Conservation (phyloP, 176 grass and related monocot genomes). For the Hyparrhenia diplandra region DNA sequence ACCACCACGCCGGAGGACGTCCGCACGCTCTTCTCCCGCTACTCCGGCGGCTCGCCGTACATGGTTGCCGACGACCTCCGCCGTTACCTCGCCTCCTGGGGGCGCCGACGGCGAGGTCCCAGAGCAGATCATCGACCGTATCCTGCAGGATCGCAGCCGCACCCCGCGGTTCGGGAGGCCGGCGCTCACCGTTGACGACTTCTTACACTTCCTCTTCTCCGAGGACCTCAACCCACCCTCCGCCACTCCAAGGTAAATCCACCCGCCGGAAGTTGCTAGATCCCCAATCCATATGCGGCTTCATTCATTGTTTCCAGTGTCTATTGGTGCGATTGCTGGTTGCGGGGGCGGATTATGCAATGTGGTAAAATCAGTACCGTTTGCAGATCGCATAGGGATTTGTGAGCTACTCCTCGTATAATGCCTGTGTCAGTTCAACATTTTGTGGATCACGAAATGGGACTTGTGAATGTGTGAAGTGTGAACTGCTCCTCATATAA, state of each 20-base stretch:
- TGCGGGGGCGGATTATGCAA: not conserved
- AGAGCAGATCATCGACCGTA: slow-evolving; percentile 53
- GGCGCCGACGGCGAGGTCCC: slow-evolving; percentile 29
- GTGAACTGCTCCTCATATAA: not conserved
- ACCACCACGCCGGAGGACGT: slow-evolving; percentile 65
- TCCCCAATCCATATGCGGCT: not conserved
- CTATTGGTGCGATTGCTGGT: not conserved
- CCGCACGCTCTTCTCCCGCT: slow-evolving; percentile 43
- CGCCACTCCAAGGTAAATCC: slow-evolving; percentile 32
- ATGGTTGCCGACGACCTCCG: slow-evolving; percentile 62
- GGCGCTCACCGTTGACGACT: slow-evolving; percentile 58
- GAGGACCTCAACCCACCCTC: slow-evolving; percentile 71
- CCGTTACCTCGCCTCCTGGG: slow-evolving; percentile 49
- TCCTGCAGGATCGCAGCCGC: slow-evolving; percentile 53
- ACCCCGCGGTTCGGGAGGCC: slow-evolving; percentile 49
- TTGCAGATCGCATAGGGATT: not conserved
- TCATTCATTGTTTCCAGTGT: not conserved
- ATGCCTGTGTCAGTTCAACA: not conserved
- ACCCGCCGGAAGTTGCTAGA: not conserved
- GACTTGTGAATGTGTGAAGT: not conserved
- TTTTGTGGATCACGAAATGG: not conserved
- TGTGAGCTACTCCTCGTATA: not conserved
- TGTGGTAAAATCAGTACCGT: not conserved
- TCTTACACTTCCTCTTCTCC: slow-evolving; percentile 74
- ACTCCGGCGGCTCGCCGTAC: slow-evolving; percentile 48